phyloP scores from a whole-genome alignment of 768 basidiomycete genomes.

The Terana coerulea region DNA sequence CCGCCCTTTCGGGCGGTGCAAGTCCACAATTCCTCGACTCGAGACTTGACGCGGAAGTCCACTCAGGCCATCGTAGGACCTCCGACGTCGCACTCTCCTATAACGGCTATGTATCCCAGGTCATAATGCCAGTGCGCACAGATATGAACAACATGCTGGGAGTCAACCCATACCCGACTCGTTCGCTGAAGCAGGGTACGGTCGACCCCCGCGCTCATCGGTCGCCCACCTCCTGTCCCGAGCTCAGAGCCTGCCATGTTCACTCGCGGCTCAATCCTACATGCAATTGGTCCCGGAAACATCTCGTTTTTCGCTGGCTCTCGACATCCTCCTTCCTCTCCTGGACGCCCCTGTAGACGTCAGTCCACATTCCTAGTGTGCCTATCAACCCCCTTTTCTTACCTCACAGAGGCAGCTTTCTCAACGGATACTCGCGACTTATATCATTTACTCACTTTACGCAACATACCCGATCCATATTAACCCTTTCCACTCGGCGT shows the following conservation, averaged over 20 bases:
- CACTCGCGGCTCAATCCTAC: slow-evolving; percentile 73
- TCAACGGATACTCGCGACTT: slow-evolving; percentile 73
- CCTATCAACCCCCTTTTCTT: slow-evolving; percentile 3
- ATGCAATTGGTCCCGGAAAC: slow-evolving; percentile 70
- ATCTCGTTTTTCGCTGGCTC: slow-evolving; percentile 78
- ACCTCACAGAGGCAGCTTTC: slow-evolving; percentile 48
- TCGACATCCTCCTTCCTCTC: slow-evolving; percentile 75
- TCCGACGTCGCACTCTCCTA: no score
- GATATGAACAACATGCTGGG: slow-evolving; percentile 25
- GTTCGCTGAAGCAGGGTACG: slow-evolving; percentile 21
- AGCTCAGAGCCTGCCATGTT: slow-evolving; percentile 70
- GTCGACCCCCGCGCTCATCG: slow-evolving; percentile 53
- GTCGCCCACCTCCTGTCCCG: slow-evolving; percentile 64
- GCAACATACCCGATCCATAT: slow-evolving; percentile 74
- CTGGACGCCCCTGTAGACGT: slow-evolving; percentile 60
- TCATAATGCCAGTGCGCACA: background rate
- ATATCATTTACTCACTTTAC: slow-evolving; percentile 77
- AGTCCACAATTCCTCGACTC: no score
- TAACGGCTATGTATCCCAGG: background rate
- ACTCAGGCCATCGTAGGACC: no score
- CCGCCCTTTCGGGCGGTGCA: no score
- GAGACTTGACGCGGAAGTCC: no score
- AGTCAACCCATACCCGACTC: slow-evolving; percentile 29
- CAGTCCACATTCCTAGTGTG: slow-evolving; percentile 23
- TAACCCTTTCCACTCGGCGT: slow-evolving; percentile 77